Evolutionary conservation across 1,284 basidiomycete genomes (phyloP), one percentile per base, ranked within the genome.

Genomic region (Caloboletus firmus): DNA sequence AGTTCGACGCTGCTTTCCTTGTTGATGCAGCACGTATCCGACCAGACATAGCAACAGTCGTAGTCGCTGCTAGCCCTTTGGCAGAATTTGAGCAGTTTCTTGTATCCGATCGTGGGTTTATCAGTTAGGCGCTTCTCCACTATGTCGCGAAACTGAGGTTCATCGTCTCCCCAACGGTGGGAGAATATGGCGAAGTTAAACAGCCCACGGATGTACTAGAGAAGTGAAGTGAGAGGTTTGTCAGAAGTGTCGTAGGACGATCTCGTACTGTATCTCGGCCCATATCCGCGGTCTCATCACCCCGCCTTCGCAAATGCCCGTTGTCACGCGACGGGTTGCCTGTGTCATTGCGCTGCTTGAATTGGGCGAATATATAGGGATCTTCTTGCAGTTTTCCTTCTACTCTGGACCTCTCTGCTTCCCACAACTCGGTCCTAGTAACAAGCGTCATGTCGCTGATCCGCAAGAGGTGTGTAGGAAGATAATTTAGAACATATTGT

Each of bases 11-110:
- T 63, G 41, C 62, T 65, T 17, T 51, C 52, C 10, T 65, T 63
- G 41, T 62, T 53, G 43, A 62, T 62, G n/a, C 63, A 66, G 13
- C 63, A 66, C 0, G 62, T 63, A 5, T 63, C 62, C 4, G 64
- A 62, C 62, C 62, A 66, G 10, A 36, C 59, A 20, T 57, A 63
- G 17, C 12, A 7, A 17, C 59, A 64, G 10, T 20, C 45, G 28
- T 50, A 53, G 24, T 60, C 57, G 0, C 4, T n/a, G 4, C 18
- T 36, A 4, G 59, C 62, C 41, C 8, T 59, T 20, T 49, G 11
- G n/a, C 61, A 66, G 12, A 62, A 54, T 5, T 28, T 13, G 36
- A 42, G 46, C 10, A 63, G 31, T 24, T 66, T 63, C 22, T 48
- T 7, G 35, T 62, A 56, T 45, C 63, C 61, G 30, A 28, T 28